Evolutionary conservation across 129 eudicot genomes (phyloP), one percentile per base, ranked within the genome.

Genomic region (Flaveria linearis): DNA sequence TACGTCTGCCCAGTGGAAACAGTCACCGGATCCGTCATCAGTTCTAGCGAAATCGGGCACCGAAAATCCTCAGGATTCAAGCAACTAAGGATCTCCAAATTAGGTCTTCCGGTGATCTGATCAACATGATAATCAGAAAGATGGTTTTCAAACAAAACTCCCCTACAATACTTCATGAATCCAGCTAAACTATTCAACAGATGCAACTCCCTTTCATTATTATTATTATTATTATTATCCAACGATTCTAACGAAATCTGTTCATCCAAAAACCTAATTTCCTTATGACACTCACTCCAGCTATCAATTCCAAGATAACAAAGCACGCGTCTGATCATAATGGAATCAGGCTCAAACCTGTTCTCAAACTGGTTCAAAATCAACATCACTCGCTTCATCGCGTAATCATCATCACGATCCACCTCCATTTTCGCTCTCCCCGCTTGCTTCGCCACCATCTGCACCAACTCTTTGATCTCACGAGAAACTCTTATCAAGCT

Each of bases 11-110:
- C 98, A 0, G 98, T 93, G 11, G 96, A 79, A 3, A 93, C 84
- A 0, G 92, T 93, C 72, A 93, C 98, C 0, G 98, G 98, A 78
- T 93, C 98, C 15, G 83, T 87, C 98, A 93, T 93, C 50, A 93
- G 11, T 61, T 93, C 98, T 0, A 90, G 88, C 0, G 98, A 90
- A 57, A 93, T 93, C 7, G 96, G 96, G 51, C 98, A 92, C 9
- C 93, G 85, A 69, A 92, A 92, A 86, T 88, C 98, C 46, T 85
- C 96, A 0, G 85, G 90, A 30, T 88, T 90, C 65, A 90, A 73
- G 73, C 84, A 90, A 53, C 79, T 84, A 3, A 88, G 76, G 58
- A 69, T 73, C 61, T 85, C 96, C 23, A 73, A 9, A 76, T 71
- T 78, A 23, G 60, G 18, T 33, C 66, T 70, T 53, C 79, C 88